phyloP scores from a whole-genome alignment of 1,139 yeast species.

The Groenewaldozyma sp. region DNA sequence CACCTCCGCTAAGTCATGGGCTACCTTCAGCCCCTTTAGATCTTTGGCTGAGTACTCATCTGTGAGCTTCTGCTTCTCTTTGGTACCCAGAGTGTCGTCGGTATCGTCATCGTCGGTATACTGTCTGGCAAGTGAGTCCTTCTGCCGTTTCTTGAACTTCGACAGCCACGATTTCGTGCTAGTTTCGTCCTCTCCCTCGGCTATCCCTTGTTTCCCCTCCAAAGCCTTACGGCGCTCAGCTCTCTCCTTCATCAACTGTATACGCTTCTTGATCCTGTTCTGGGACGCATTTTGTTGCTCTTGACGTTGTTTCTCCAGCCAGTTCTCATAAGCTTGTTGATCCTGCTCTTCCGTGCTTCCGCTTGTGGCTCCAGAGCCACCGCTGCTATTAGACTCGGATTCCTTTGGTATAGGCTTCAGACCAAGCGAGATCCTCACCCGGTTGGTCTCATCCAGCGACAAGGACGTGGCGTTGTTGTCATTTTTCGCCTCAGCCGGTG shows the following conservation, averaged over 20 bases:
- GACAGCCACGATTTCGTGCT: conserved; percentile 18
- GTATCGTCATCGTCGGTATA: conserved; percentile 14
- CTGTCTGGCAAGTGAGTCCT: conserved; percentile 9
- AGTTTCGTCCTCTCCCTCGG: conserved; percentile 14
- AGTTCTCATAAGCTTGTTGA: conserved; percentile 28
- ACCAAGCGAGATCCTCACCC: conserved; percentile 27
- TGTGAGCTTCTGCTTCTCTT: conserved; percentile 1
- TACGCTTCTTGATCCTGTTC: conserved; percentile 13
- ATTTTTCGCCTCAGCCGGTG: not conserved
- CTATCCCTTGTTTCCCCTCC: conserved; percentile 25
- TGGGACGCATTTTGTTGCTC: conserved; percentile 16
- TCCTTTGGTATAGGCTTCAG: conserved; percentile 27
- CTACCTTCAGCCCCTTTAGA: conserved; percentile 36
- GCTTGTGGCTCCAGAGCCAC: too few relatives aligned
- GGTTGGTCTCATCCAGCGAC: conserved; percentile 31
- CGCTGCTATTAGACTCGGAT: conserved; percentile 3
- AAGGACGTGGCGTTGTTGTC: conserved; percentile 8
- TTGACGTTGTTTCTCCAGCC: conserved; percentile 20
- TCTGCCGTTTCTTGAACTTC: conserved; percentile 18
- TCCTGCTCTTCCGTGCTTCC: conserved; percentile 16
- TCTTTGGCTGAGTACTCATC: conserved; percentile 22
- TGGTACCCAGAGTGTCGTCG: conserved; percentile 9
- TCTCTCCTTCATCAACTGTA: conserved; percentile 15
- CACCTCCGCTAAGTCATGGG: conserved; percentile 39
- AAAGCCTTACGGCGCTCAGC: conserved; percentile 20